These are phyloP conservation scores for Cryphonectria radicalis DNA, from an alignment of 2,329 filamentous ascomycete genomes.

Conservation along the genomic window DNA sequence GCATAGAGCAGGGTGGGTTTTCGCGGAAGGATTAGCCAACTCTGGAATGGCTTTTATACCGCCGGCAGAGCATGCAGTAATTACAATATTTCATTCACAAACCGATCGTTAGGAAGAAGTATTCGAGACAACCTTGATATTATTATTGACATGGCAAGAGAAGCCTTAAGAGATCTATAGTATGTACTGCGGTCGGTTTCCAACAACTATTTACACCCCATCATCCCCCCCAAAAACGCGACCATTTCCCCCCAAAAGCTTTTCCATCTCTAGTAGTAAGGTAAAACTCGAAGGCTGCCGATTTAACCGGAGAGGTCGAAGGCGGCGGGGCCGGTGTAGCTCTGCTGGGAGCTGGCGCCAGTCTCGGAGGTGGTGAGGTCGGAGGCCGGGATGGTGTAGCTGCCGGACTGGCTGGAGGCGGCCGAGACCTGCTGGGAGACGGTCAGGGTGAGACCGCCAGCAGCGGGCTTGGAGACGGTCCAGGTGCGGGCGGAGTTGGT, in stretches of 20 bases:
- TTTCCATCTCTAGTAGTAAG: not conserved
- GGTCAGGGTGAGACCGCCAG: constrained; percentile 35
- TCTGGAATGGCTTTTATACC: not conserved
- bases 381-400: constrained; percentile 36
- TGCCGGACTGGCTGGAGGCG: constrained; percentile 33
- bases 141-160: not conserved
- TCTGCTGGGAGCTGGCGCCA: constrained; percentile 33
- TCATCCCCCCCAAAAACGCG: too few relatives aligned
- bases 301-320: constrained; percentile 31
- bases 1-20: not conserved
- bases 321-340: constrained; percentile 36
- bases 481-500: constrained; percentile 38
- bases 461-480: constrained; percentile 32
- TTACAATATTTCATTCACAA: not conserved
- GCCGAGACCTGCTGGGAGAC: constrained; percentile 38
- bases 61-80: not conserved
- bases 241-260: too few relatives aligned
- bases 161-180: not conserved
- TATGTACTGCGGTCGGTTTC: not conserved
- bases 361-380: constrained; percentile 30
- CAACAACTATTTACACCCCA: not conserved
- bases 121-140: not conserved
- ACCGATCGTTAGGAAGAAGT: not conserved
- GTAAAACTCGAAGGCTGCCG: not conserved
- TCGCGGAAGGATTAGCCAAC: not conserved